Conservation (phyloP, 345 rosid genomes). For the Euclidium syriacum region DNA sequence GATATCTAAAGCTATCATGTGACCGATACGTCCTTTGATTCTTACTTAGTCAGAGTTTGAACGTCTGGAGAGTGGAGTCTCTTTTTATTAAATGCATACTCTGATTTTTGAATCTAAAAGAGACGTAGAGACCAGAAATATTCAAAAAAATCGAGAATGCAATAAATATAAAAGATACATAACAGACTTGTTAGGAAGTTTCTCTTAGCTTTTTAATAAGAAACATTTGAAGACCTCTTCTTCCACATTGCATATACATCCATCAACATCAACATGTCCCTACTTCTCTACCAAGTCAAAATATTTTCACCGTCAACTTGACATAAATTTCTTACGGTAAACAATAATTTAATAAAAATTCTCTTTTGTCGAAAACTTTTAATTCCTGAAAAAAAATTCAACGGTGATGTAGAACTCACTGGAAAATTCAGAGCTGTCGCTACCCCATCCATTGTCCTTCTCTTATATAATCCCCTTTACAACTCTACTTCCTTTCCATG, state of each 20-base stretch:
- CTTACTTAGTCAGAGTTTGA: too few species aligned
- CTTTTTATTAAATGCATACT: too few species aligned
- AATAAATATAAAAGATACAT: background rate
- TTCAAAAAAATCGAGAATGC: background rate
- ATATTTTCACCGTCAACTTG: background rate
- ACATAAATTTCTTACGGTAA: background rate
- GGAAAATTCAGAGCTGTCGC: slow-evolving; percentile 21
- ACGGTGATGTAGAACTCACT: slow-evolving; percentile 25
- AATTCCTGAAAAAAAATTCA: background rate
- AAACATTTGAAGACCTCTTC: slow-evolving; percentile 15
- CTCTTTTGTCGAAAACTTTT: background rate
- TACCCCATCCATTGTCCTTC: slow-evolving; percentile 16
- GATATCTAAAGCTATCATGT: too few species aligned
- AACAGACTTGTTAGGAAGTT: background rate
- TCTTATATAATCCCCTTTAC: slow-evolving; percentile 28
- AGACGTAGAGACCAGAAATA: too few species aligned
- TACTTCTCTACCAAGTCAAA: slow-evolving; percentile 2
- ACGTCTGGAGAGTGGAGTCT: too few species aligned
- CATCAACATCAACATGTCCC: slow-evolving; percentile 11
- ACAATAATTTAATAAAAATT: background rate
- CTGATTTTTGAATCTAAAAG: too few species aligned
- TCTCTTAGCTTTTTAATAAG: background rate
- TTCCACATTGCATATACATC: background rate
- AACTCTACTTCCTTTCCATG: slow-evolving; percentile 7
- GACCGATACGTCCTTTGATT: too few species aligned